Evolutionary conservation across 305 asterid genomes (phyloP).

Genomic region (Fraxinus dipetala): DNA sequence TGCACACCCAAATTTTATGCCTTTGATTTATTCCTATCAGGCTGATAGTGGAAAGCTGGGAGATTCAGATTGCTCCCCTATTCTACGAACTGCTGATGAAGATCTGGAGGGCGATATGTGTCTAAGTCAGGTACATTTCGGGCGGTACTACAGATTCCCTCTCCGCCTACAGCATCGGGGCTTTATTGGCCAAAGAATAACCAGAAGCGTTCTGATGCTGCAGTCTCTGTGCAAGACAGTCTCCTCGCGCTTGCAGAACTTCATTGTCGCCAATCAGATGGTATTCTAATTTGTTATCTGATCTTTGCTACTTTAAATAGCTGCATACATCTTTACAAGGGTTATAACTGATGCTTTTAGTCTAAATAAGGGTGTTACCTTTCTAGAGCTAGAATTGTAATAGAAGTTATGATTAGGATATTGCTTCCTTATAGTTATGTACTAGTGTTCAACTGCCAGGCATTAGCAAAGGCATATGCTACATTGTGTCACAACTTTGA

Average conservation of each 20-base stretch:
- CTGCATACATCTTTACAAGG: neutral
- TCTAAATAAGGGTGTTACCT: neutral
- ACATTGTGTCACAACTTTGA: neutral
- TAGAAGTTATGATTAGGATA: neutral
- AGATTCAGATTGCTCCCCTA: constrained; percentile 35
- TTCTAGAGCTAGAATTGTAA: neutral
- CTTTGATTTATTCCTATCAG: constrained; percentile 17
- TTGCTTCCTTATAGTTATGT: neutral
- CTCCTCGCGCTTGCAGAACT: constrained; percentile 16
- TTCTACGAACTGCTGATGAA: constrained; percentile 32
- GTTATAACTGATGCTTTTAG: neutral
- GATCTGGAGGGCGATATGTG: constrained; percentile 35
- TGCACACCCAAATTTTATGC: neutral
- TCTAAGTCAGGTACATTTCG: constrained; percentile 40
- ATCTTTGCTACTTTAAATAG: neutral
- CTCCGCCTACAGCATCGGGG: constrained; percentile 14
- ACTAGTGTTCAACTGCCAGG: neutral
- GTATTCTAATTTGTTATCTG: constrained; percentile 16
- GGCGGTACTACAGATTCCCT: neutral
- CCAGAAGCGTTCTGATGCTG: constrained; percentile 15
- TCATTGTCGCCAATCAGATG: neutral
- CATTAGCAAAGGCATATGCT: too few relatives aligned
- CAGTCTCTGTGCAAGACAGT: neutral
- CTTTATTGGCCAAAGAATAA: constrained; percentile 40
- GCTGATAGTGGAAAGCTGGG: constrained; percentile 42